Percentiles rank a stretch among this genome's conserved stretches.
phyloP scores from a whole-genome alignment of 2,329 filamentous ascomycete species.

The Ophiocordyceps camponoti-leonardi region DNA sequence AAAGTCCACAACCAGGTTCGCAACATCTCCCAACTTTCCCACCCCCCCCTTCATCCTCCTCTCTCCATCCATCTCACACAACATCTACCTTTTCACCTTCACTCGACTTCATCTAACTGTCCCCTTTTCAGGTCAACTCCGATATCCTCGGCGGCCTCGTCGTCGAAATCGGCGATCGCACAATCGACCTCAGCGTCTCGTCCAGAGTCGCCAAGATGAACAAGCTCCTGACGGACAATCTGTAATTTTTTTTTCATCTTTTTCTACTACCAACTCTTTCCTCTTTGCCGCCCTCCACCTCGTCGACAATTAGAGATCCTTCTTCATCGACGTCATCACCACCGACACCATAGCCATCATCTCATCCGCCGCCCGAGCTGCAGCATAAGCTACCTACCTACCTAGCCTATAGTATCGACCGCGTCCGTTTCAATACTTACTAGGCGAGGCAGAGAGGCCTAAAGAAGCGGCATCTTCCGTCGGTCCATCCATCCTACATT shows the following conservation, averaged over 20 bases:
- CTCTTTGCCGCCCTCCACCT: not conserved
- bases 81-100: no score
- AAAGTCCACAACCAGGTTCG: constrained; percentile 83
- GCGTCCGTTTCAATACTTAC: no score
- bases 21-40: constrained; percentile 6
- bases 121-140: constrained; percentile 55
- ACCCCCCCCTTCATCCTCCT: not conserved
- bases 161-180: constrained; percentile 93
- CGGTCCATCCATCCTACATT: not conserved
- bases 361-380: no score
- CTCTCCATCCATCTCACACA: not conserved
- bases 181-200: constrained; percentile 92
- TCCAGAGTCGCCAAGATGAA: constrained; percentile 95
- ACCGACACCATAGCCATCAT: no score
- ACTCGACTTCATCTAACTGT: not conserved
- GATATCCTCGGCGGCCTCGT: constrained; percentile 88
- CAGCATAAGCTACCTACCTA: no score
- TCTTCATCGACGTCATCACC: not conserved
- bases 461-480: no score
- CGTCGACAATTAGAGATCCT: not conserved
- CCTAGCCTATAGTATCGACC: no score
- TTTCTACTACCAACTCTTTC: not conserved
- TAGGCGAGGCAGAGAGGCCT: no score
- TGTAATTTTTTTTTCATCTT: constrained; percentile 42
- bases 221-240: constrained; percentile 90